phyloP scores from a whole-genome alignment of 345 rosid genomes.

The Brassica cretica region DNA sequence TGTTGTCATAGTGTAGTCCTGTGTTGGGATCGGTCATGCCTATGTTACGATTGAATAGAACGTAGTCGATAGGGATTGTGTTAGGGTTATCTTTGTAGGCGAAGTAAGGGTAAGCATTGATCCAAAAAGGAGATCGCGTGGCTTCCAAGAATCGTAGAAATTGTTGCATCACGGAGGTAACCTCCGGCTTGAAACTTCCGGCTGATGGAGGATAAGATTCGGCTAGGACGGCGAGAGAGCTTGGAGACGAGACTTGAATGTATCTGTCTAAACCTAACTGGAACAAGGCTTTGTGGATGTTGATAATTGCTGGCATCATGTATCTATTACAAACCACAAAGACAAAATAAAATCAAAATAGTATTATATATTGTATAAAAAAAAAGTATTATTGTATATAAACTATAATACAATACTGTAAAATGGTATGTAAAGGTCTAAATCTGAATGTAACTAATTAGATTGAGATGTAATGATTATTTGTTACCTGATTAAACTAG shows the following conservation, averaged over 20 bases:
- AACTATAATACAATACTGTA: not conserved
- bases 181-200: slow-evolving; percentile 66
- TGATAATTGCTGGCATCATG: slow-evolving; percentile 70
- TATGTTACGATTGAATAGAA: slow-evolving; percentile 69
- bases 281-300: slow-evolving; percentile 69
- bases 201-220: slow-evolving; percentile 92
- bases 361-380: not conserved
- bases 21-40: slow-evolving; percentile 89
- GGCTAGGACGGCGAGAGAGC: slow-evolving; percentile 67
- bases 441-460: not conserved
- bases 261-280: slow-evolving; percentile 69
- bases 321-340: slow-evolving; percentile 23
- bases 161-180: slow-evolving; percentile 57
- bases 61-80: slow-evolving; percentile 68
- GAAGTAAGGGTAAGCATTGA: slow-evolving; percentile 94
- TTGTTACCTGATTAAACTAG: slow-evolving; percentile 40
- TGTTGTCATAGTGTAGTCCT: slow-evolving; percentile 76
- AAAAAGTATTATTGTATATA: not conserved
- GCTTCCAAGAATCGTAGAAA: slow-evolving; percentile 57
- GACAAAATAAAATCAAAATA: not conserved
- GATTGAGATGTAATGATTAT: not conserved
- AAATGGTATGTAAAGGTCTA: not conserved
- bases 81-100: slow-evolving; percentile 77
- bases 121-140: slow-evolving; percentile 81
- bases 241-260: slow-evolving; percentile 75